These are phyloP conservation scores for Magnusiomyces suaveolens DNA, from an alignment of 1,139 yeast genomes.

Conservation along the genomic window DNA sequence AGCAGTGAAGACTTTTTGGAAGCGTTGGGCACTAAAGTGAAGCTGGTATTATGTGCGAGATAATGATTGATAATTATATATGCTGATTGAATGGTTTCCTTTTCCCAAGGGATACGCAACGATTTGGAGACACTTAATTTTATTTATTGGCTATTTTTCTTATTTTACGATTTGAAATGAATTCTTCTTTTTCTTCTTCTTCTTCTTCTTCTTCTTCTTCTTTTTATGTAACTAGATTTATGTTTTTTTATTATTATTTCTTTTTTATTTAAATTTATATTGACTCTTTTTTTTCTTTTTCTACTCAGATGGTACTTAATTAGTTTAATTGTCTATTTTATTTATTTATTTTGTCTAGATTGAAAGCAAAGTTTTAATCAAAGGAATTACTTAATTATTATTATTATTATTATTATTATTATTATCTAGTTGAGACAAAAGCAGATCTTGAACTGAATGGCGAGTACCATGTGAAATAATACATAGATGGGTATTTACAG, in stretches of 20 bases:
- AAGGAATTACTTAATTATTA: background rate
- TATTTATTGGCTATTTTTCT: background rate
- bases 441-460: too few relatives aligned
- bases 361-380: background rate
- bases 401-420: too few relatives aligned
- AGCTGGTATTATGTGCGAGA: slow-evolving; percentile 32
- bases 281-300: background rate
- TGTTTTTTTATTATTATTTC: too few relatives aligned
- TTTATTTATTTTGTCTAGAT: background rate
- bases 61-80: slow-evolving; percentile 16
- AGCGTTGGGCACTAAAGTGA: slow-evolving; percentile 28
- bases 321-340: background rate
- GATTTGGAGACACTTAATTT: too few relatives aligned
- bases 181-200: too few relatives aligned
- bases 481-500: too few relatives aligned
- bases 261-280: background rate
- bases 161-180: background rate
- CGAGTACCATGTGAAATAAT: too few relatives aligned
- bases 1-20: slow-evolving; percentile 27
- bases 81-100: too few relatives aligned
- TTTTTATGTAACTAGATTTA: too few relatives aligned
- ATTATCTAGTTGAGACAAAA: too few relatives aligned
- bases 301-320: background rate
- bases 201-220: background rate
- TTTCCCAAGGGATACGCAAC: too few relatives aligned